Conservation (phyloP, 2,329 filamentous ascomycete species). For the Talaromyces marneffei region DNA sequence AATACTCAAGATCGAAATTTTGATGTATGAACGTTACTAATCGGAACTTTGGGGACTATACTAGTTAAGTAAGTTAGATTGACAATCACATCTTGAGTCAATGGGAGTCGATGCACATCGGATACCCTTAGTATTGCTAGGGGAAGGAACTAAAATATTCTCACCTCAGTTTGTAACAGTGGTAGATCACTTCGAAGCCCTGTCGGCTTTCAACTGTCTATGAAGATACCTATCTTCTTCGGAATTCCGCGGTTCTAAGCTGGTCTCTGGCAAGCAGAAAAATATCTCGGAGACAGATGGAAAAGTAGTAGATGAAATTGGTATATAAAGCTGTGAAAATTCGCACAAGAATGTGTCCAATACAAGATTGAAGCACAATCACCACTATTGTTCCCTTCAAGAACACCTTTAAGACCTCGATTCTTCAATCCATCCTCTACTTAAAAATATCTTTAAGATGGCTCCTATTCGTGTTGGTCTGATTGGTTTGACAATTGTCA, state of each 20-base stretch:
- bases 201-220: too few relatives aligned
- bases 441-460: neutral
- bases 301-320: neutral
- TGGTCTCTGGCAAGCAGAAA: neutral
- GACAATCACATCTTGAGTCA: too few relatives aligned
- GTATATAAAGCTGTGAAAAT: too few relatives aligned
- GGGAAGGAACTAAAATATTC: neutral
- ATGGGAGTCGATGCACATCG: too few relatives aligned
- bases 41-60: too few relatives aligned
- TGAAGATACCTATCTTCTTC: neutral
- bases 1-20: neutral
- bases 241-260: neutral
- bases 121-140: neutral
- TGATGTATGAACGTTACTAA: neutral
- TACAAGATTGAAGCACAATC: neutral
- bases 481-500: slow-evolving; percentile 7
- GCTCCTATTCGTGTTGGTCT: slow-evolving; percentile 13
- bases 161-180: too few relatives aligned
- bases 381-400: neutral
- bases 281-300: neutral
- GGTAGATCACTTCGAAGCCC: neutral
- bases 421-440: neutral
- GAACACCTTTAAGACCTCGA: neutral
- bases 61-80: too few relatives aligned
- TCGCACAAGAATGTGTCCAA: neutral